Conservation (phyloP, 352 stramenopile species). For the Phytopythium chamaehyphon region DNA sequence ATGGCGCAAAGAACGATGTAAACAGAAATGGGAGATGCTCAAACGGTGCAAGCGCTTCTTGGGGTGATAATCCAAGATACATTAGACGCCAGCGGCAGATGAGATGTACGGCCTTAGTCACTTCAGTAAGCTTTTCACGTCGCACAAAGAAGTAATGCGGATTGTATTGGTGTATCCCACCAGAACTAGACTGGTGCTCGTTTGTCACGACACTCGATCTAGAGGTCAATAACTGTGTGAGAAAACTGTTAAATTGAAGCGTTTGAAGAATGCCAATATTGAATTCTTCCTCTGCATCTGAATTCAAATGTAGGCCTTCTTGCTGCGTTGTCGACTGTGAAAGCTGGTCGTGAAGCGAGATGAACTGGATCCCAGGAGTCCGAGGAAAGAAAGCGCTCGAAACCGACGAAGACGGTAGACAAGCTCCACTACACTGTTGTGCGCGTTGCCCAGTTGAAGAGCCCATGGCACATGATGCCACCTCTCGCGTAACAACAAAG, state of each 20-base stretch:
- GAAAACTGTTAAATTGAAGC: conserved; percentile 46
- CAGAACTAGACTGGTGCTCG: background rate
- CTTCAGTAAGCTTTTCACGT: conserved; percentile 24
- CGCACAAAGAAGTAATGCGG: conserved; percentile 51
- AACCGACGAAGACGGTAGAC: background rate
- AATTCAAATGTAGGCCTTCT: background rate
- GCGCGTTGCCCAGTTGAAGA: background rate
- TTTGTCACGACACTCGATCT: background rate
- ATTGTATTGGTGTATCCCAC: conserved; percentile 5
- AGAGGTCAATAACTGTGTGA: conserved; percentile 22
- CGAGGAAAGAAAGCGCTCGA: conserved; percentile 18
- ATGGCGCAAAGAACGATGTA: conserved; percentile 19
- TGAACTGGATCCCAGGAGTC: conserved; percentile 34
- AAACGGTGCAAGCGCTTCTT: conserved; percentile 49
- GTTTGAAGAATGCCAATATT: conserved; percentile 35
- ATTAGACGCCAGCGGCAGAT: conserved; percentile 63
- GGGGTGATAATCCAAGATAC: conserved; percentile 35
- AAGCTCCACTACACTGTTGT: background rate
- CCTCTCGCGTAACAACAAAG: conserved; percentile 42
- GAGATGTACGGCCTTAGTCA: conserved; percentile 40
- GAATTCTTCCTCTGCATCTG: conserved; percentile 7
- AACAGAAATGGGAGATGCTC: conserved; percentile 43
- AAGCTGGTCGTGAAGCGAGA: conserved; percentile 41
- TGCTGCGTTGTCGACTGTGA: background rate
- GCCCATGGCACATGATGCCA: conserved; percentile 12